These are phyloP conservation scores for Collybia sp. DNA, from an alignment of 768 basidiomycete genomes.

Conservation along the genomic window DNA sequence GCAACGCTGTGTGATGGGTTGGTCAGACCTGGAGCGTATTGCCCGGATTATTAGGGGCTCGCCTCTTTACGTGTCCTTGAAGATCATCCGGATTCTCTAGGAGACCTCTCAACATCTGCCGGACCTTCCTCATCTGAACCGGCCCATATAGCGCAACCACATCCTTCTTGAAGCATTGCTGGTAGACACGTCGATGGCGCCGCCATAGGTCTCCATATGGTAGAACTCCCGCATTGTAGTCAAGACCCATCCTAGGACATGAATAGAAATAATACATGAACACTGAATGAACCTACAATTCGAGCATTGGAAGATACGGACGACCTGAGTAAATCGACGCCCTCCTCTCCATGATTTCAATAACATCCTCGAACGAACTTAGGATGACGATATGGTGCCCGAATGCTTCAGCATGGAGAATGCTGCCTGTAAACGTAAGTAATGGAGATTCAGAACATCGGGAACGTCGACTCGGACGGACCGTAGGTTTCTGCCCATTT, in stretches of 20 bases:
- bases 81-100: background rate
- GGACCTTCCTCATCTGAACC: background rate
- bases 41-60: background rate
- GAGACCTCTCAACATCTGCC: background rate
- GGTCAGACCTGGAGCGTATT: background rate
- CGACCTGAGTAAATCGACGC: conserved; percentile 18
- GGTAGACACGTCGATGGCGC: background rate
- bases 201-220: background rate
- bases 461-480: too few relatives aligned
- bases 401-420: conserved; percentile 10
- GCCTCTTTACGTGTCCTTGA: background rate
- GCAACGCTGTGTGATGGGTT: background rate
- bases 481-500: too few relatives aligned
- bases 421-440: conserved; percentile 1
- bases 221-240: background rate
- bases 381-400: conserved; percentile 14
- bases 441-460: too few relatives aligned
- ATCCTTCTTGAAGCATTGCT: background rate
- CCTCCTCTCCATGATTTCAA: conserved; percentile 24
- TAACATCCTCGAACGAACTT: conserved; percentile 12
- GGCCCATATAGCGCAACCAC: background rate
- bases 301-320: conserved; percentile 9
- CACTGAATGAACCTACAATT: conserved; percentile 10
- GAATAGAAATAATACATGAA: background rate
- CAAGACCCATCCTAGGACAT: background rate